Evolutionary conservation across 768 basidiomycete species (phyloP), one percentile per base, ranked within the genome.

Genomic region (Mycena vitilis): DNA sequence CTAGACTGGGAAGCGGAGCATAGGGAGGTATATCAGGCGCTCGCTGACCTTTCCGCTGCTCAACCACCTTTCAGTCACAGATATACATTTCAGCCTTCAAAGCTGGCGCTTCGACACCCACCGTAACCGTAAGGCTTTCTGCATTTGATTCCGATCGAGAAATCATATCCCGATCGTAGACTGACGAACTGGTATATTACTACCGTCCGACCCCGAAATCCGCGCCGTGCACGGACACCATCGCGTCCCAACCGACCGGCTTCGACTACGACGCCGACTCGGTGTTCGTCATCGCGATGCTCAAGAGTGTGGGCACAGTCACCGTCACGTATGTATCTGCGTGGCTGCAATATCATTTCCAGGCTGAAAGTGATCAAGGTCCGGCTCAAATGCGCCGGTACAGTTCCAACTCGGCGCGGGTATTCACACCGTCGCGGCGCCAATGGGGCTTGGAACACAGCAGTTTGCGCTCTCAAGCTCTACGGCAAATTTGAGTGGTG

Each of bases 51-150:
- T 30, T 5, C 30, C 30, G 30, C 30, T 30, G 30, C 30, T 30
- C 30, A n/a, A n/a, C n/a, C n/a, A n/a, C n/a, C n/a, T n/a, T n/a
- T n/a, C n/a, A n/a, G n/a, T n/a, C n/a, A n/a, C n/a, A 54, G 20
- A 34, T 54, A 5, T 54, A 54, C 36, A 54, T 54, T 20, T 54
- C 52, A 34, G 52, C 52, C 6, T 54, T 54, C 52, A 54, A 54
- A 20, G 8, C 52, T 5, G 52, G 52, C 2, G 52, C 52, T 1
- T 54, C 52, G 4, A 20, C 52, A 13, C 36, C 52, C 18, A 54
- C 52, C 11, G 52, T 54, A 9, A 54, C 52, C 7, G 52, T 37
- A 37, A 8, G 30, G 5, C 2, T 30, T 30, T 5, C 30, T 30
- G 2, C 30, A 30, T 30, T 30, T 3, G 2, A 30, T 30, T 5